Evolutionary conservation across 306 rosid genomes (phyloP).

Genomic region (Herpetospermum pedunculosum): DNA sequence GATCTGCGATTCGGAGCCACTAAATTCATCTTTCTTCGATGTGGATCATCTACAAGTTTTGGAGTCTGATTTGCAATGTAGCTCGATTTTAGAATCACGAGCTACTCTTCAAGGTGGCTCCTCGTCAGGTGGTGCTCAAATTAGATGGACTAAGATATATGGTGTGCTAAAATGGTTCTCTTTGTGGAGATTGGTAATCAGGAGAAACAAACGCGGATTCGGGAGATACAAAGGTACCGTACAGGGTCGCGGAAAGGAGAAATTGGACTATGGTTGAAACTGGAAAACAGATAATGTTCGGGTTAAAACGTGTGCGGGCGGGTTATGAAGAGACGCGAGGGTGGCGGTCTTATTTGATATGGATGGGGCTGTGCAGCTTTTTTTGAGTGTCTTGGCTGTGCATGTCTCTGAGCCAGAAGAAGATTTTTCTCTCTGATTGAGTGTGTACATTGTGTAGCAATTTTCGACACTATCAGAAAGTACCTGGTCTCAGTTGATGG

Average conservation of each 20-base stretch:
- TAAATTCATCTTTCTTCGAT: slow-evolving; percentile 44
- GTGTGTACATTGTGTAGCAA: not conserved
- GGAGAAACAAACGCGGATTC: slow-evolving; percentile 14
- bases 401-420: not conserved
- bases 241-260: not conserved
- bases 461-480: not conserved
- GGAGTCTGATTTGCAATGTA: slow-evolving; percentile 31
- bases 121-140: slow-evolving; percentile 44
- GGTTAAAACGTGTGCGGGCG: not conserved
- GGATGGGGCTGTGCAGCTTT: not conserved
- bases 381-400: not conserved
- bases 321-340: not conserved
- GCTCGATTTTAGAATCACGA: slow-evolving; percentile 26
- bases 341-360: not conserved
- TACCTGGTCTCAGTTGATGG: not conserved
- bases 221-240: slow-evolving; percentile 23
- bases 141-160: slow-evolving; percentile 74
- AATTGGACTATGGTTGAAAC: slow-evolving; percentile 2
- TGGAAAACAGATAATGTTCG: not conserved
- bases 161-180: slow-evolving; percentile 73
- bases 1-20: slow-evolving; percentile 50
- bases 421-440: not conserved
- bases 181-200: slow-evolving; percentile 24
- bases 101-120: slow-evolving; percentile 50
- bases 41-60: slow-evolving; percentile 63